These are phyloP conservation scores for Capsicum chinense DNA, from an alignment of 257 asterid species.

Conservation along the genomic window DNA sequence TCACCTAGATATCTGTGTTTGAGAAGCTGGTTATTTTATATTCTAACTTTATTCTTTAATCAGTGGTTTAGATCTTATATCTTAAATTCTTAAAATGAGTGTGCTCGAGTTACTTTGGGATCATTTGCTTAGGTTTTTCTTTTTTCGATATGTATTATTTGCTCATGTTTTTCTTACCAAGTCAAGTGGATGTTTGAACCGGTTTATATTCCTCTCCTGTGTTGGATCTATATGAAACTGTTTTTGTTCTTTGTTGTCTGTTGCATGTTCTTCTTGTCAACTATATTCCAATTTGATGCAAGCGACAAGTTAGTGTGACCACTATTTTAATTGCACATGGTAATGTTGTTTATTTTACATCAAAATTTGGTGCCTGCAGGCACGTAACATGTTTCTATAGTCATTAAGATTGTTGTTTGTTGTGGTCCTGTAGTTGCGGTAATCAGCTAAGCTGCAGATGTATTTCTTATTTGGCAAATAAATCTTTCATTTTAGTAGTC, in stretches of 20 bases:
- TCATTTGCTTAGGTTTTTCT: neutral
- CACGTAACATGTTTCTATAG: neutral
- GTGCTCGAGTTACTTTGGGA: neutral
- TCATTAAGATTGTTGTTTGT: neutral
- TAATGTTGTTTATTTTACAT: neutral
- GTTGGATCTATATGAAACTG: neutral
- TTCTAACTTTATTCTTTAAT: neutral
- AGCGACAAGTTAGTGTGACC: neutral
- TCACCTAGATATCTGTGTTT: neutral
- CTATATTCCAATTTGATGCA: neutral
- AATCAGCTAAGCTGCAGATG: neutral
- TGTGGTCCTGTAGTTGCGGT: conserved; percentile 5
- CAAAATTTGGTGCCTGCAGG: neutral
- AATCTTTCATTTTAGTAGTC: neutral
- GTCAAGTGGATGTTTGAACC: neutral
- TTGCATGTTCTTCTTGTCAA: neutral
- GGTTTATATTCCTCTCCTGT: neutral
- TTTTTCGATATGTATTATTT: neutral
- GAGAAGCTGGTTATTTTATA: neutral
- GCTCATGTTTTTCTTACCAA: neutral
- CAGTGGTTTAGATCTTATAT: neutral
- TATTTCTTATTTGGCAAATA: neutral
- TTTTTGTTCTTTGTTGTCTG: neutral
- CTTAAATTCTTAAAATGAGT: neutral
- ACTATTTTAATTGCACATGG: neutral